These are phyloP conservation scores for Albatrellus ellisii DNA, from an alignment of 768 basidiomycete species.

Conservation along the genomic window DNA sequence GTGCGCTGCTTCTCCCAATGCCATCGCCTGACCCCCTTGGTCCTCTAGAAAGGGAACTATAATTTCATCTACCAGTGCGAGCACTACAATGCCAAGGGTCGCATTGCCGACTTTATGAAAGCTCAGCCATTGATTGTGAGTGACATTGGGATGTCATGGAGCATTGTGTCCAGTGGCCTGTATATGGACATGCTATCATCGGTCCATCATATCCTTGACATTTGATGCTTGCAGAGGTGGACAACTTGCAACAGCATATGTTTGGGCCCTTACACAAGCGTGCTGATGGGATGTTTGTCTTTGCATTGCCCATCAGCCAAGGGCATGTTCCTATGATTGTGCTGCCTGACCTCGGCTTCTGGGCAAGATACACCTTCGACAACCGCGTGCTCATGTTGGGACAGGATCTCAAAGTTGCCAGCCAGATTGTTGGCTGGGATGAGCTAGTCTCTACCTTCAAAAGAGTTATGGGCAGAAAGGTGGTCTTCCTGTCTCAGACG, in stretches of 20 bases:
- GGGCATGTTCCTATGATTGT: constrained; percentile 19
- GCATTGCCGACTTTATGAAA: constrained; percentile 24
- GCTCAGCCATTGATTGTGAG: constrained; percentile 21
- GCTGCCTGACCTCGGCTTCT: constrained; percentile 21
- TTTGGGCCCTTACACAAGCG: constrained; percentile 15
- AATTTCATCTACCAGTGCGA: constrained; percentile 22
- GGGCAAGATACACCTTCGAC: constrained; percentile 20
- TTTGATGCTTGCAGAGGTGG: background rate
- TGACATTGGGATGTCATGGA: constrained; percentile 23
- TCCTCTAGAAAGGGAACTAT: constrained; percentile 11
- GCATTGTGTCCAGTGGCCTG: constrained; percentile 25
- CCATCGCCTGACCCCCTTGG: background rate
- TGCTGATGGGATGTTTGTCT: constrained; percentile 19
- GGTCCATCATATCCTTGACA: constrained; percentile 15
- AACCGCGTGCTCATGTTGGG: constrained; percentile 16
- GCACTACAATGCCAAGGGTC: constrained; percentile 28
- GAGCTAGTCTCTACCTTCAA: constrained; percentile 18
- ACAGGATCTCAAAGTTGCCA: constrained; percentile 17
- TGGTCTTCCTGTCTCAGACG: constrained; percentile 11
- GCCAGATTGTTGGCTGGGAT: constrained; percentile 15
- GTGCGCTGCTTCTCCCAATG: background rate
- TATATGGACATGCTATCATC: constrained; percentile 30
- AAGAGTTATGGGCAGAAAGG: constrained; percentile 18
- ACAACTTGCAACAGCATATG: constrained; percentile 1
- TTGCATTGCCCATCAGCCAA: constrained; percentile 16